Evolutionary conservation across 1,284 basidiomycete species (phyloP).

Genomic region (Malassezia nana): DNA sequence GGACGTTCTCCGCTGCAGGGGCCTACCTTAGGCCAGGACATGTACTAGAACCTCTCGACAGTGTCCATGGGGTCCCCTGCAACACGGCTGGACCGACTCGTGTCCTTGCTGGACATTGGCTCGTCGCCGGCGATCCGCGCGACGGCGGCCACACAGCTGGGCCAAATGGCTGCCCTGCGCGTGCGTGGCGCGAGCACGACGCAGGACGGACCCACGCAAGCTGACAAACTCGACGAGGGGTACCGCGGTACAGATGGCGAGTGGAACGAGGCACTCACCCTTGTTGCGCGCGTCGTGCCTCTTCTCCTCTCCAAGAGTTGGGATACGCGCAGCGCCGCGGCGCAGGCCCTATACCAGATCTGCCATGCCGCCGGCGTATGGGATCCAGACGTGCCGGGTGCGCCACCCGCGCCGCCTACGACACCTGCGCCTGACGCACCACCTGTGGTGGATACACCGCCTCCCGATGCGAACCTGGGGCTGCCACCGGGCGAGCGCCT

Average conservation of each 20-base stretch:
- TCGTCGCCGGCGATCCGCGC: conserved; percentile 72
- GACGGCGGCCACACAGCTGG: conserved; percentile 84
- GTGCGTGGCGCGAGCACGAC: conserved; percentile 50
- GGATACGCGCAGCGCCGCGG: conserved; percentile 75
- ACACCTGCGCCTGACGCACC: conserved; percentile 19
- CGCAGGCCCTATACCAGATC: conserved; percentile 72
- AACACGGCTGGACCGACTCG: conserved; percentile 68
- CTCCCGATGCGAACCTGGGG: background rate
- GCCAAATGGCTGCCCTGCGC: conserved; percentile 61
- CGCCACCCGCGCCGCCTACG: conserved; percentile 1
- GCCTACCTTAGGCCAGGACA: background rate
- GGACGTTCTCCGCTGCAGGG: background rate
- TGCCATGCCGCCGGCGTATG: conserved; percentile 73
- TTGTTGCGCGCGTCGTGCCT: conserved; percentile 62
- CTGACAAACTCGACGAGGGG: conserved; percentile 17
- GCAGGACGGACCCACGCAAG: conserved; percentile 20
- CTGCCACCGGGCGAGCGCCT: conserved; percentile 1
- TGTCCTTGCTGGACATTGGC: conserved; percentile 78
- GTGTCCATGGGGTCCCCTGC: conserved; percentile 25
- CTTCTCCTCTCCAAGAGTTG: conserved; percentile 75
- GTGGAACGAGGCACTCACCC: conserved; percentile 53
- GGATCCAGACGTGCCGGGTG: conserved; percentile 46
- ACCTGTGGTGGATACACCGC: conserved; percentile 4
- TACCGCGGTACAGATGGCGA: conserved; percentile 58
- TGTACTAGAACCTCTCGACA: background rate